These are phyloP conservation scores for Echria macrotheca DNA, from an alignment of 495 filamentous ascomycete genomes.

Conservation along the genomic window DNA sequence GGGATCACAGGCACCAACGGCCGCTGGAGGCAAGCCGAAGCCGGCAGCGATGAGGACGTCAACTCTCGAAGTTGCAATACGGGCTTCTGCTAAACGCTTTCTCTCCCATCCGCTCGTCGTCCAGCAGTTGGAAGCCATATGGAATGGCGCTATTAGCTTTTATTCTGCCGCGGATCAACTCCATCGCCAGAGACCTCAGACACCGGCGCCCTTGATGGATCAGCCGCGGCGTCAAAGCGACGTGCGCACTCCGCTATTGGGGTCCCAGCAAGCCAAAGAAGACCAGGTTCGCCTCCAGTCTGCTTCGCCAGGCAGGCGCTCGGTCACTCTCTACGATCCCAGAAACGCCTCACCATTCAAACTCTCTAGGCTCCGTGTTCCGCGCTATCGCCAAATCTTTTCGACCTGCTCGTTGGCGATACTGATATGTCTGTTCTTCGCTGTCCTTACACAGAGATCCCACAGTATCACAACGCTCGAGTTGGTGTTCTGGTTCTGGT, in stretches of 20 bases:
- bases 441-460: constrained; percentile 65
- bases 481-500: constrained; percentile 93
- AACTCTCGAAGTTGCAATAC: constrained; percentile 85
- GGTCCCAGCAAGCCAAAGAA: constrained; percentile 36
- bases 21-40: constrained; percentile 28
- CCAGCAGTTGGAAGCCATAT: constrained; percentile 90
- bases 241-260: constrained; percentile 37
- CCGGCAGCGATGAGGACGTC: constrained; percentile 68
- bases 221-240: constrained; percentile 30
- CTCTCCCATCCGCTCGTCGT: constrained; percentile 84
- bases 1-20: constrained; percentile 43
- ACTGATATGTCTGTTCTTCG: constrained; percentile 75
- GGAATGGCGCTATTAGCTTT: constrained; percentile 91
- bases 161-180: constrained; percentile 78
- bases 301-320: constrained; percentile 50
- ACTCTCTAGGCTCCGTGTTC: constrained; percentile 80
- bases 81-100: constrained; percentile 83
- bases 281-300: constrained; percentile 27
- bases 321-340: constrained; percentile 84
- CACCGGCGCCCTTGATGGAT: constrained; percentile 13
- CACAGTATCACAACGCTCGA: constrained; percentile 74
- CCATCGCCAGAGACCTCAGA: constrained; percentile 48
- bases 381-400: constrained; percentile 81
- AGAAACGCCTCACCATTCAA: constrained; percentile 85
- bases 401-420: constrained; percentile 80